Conservation (phyloP, 2,329 filamentous ascomycete genomes). For the Cadophora malorum region DNA sequence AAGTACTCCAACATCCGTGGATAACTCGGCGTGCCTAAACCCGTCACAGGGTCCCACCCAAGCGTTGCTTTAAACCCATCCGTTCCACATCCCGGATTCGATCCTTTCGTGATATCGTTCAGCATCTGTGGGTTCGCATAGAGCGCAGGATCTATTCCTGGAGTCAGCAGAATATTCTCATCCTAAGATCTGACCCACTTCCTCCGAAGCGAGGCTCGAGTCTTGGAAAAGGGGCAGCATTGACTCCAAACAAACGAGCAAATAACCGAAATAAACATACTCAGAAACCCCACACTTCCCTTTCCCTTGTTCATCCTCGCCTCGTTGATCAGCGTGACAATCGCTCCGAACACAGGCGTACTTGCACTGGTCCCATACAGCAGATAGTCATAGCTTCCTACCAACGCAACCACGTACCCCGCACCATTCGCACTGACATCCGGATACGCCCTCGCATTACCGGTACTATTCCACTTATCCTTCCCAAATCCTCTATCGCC, state of each 20-base stretch:
- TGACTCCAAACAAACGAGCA: too few relatives aligned
- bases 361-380: conserved; percentile 15
- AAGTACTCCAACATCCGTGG: conserved; percentile 21
- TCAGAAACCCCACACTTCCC: conserved; percentile 15
- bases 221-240: too few relatives aligned
- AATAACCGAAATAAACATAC: too few relatives aligned
- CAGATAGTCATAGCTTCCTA: conserved; percentile 49
- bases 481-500: conserved; percentile 6
- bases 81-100: conserved; percentile 17
- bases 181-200: too few relatives aligned
- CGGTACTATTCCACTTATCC: conserved; percentile 18
- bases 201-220: too few relatives aligned
- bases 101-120: conserved; percentile 17
- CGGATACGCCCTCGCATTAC: conserved; percentile 51
- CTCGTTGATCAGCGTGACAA: conserved; percentile 25
- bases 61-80: conserved; percentile 11
- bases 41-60: conserved; percentile 21
- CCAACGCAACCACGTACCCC: conserved; percentile 52
- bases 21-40: conserved; percentile 25
- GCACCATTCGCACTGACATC: conserved; percentile 55
- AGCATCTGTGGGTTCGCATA: conserved; percentile 17
- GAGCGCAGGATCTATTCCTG: conserved; percentile 9
- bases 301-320: conserved; percentile 15
- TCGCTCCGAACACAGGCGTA: conserved; percentile 17
- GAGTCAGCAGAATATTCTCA: too few relatives aligned